These are phyloP conservation scores for Forsythia suspensa DNA, from an alignment of 257 asterid species.

Conservation along the genomic window DNA sequence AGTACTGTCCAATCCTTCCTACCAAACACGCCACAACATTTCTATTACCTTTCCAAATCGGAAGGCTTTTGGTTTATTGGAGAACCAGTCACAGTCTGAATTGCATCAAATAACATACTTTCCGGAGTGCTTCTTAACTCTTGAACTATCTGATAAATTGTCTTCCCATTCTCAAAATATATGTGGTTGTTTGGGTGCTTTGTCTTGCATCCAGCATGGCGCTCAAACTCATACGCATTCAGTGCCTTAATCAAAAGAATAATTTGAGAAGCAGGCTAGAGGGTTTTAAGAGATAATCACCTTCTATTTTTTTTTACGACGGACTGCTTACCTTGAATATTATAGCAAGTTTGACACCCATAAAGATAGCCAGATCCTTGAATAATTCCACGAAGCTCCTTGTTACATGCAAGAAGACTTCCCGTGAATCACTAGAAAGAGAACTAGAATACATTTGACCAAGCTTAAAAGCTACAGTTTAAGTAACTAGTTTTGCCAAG, in stretches of 20 bases:
- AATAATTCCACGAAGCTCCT: slow-evolving; percentile 92
- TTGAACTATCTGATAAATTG: slow-evolving; percentile 89
- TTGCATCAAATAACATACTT: slow-evolving; percentile 71
- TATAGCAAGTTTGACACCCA: slow-evolving; percentile 81
- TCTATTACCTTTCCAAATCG: slow-evolving; percentile 88
- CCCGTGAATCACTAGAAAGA: slow-evolving; percentile 25
- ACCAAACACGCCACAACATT: not conserved
- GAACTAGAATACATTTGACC: too few species aligned
- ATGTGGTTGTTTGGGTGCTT: slow-evolving; percentile 97
- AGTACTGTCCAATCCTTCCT: not conserved
- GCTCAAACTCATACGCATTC: slow-evolving; percentile 91
- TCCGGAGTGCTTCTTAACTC: slow-evolving; percentile 85
- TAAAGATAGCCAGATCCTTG: slow-evolving; percentile 93
- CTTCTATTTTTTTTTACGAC: not conserved
- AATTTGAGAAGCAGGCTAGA: not conserved
- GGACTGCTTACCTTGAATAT: slow-evolving; percentile 62
- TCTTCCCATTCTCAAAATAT: slow-evolving; percentile 86
- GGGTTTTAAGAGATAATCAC: not conserved
- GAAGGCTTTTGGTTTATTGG: slow-evolving; percentile 89
- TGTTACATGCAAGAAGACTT: slow-evolving; percentile 24
- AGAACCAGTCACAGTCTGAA: slow-evolving; percentile 86
- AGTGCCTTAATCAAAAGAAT: slow-evolving; percentile 53
- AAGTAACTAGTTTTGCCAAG: not conserved
- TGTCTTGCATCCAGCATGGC: slow-evolving; percentile 89
- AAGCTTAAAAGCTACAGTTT: not conserved